Percentiles rank a stretch among this genome's conserved stretches.
Evolutionary conservation across 2,329 filamentous ascomycete genomes (phyloP).

Genomic region (Parascedosporium putredinis): DNA sequence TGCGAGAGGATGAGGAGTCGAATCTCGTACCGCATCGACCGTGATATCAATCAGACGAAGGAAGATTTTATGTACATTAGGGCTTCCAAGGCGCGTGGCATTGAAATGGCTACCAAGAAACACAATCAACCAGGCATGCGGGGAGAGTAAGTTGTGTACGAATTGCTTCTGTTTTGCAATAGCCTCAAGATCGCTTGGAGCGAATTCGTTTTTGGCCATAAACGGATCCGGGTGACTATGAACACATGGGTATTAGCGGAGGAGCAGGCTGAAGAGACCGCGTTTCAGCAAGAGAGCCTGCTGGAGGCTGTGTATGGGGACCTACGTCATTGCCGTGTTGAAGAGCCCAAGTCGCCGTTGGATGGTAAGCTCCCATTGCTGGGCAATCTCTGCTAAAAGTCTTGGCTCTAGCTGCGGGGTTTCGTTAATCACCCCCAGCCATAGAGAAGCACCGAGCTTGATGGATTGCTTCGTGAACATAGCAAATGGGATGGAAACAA

Average conservation of each 20-base stretch:
- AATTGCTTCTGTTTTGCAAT: constrained; percentile 66
- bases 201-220: constrained; percentile 82
- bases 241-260: constrained; percentile 19
- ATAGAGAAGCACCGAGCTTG: constrained; percentile 88
- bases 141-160: constrained; percentile 73
- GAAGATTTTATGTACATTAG: constrained; percentile 73
- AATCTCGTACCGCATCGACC: constrained; percentile 60
- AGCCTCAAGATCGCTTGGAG: constrained; percentile 71
- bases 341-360: constrained; percentile 73
- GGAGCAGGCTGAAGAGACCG: no score
- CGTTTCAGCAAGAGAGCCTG: no score
- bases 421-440: constrained; percentile 95
- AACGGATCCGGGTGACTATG: constrained; percentile 71
- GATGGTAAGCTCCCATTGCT: constrained; percentile 83
- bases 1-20: constrained; percentile 72
- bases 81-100: constrained; percentile 74
- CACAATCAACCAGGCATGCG: constrained; percentile 75
- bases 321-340: constrained; percentile 54
- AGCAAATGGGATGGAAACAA: constrained; percentile 86
- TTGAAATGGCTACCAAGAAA: constrained; percentile 94
- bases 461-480: constrained; percentile 93
- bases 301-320: constrained; percentile 10
- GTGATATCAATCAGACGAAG: constrained; percentile 71
- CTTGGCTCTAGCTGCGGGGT: constrained; percentile 81
- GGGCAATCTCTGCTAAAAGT: constrained; percentile 74